These are phyloP conservation scores for Tylopilus orsonianus DNA, from an alignment of 1,284 basidiomycete genomes.

Conservation along the genomic window DNA sequence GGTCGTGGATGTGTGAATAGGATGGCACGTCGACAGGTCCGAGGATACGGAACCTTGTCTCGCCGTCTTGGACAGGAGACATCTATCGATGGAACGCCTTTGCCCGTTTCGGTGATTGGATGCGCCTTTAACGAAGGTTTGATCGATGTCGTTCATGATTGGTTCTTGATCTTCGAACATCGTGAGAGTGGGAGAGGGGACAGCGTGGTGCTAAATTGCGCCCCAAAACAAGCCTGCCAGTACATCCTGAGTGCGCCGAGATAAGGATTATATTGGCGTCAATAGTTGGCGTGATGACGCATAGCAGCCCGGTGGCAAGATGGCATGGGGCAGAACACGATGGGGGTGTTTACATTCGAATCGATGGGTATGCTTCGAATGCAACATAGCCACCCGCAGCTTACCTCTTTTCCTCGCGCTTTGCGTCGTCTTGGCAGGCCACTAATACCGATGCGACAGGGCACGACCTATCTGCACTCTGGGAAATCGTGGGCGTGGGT, in stretches of 20 bases:
- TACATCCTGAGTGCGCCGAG: conserved; percentile 7
- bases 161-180: conserved; percentile 4
- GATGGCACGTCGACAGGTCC: conserved; percentile 1
- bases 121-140: conserved; percentile 16
- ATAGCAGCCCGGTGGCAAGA: no score
- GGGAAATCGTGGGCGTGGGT: background rate
- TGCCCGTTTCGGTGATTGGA: conserved; percentile 6
- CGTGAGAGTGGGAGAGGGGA: conserved; percentile 20
- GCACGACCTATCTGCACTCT: no score
- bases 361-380: background rate
- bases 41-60: conserved; percentile 1
- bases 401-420: conserved; percentile 8
- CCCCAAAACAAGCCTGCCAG: conserved; percentile 10
- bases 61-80: conserved; percentile 6
- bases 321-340: no score
- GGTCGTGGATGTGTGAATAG: background rate
- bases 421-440: no score
- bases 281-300: no score
- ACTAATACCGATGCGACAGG: no score
- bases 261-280: conserved; percentile 22
- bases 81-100: conserved; percentile 12
- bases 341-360: background rate
- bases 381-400: no score
- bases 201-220: conserved; percentile 12
- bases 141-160: conserved; percentile 18